Conservation (phyloP, 768 basidiomycete species). For the Amanita pseudoporphyria region DNA sequence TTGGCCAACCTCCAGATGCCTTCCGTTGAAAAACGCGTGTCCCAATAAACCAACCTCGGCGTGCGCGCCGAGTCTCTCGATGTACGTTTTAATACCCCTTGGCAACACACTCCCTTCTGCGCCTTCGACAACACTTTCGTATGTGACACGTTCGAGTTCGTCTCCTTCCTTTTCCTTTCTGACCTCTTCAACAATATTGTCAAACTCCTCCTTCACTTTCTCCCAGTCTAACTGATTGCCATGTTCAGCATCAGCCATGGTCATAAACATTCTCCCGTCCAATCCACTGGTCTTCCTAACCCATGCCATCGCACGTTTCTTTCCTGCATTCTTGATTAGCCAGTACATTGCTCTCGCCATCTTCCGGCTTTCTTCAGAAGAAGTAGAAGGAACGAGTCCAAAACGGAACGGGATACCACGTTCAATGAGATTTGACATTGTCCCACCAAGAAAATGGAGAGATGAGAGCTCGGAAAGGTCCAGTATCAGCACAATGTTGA, state of each 20-base stretch:
- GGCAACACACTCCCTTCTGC: conserved; percentile 13
- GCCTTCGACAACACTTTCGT: conserved; percentile 15
- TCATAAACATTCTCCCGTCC: not conserved
- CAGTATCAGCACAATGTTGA: conserved; percentile 73
- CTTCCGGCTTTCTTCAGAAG: conserved; percentile 44
- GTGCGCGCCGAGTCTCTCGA: conserved; percentile 46
- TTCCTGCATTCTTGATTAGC: conserved; percentile 51
- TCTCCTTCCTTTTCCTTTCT: conserved; percentile 28
- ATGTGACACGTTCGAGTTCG: conserved; percentile 12
- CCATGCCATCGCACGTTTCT: conserved; percentile 53
- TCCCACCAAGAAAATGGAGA: conserved; percentile 51
- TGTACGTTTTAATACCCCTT: conserved; percentile 42
- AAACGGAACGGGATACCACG: conserved; percentile 73
- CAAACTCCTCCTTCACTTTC: not conserved
- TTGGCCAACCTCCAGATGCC: conserved; percentile 46
- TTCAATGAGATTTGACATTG: conserved; percentile 62
- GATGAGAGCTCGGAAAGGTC: conserved; percentile 62
- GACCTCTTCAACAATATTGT: conserved; percentile 23
- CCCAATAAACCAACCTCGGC: conserved; percentile 26
- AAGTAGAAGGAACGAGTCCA: conserved; percentile 72
- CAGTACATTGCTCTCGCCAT: conserved; percentile 72
- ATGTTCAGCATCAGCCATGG: not conserved
- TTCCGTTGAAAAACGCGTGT: conserved; percentile 87
- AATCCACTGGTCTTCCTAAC: conserved; percentile 43
- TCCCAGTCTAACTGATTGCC: not conserved